Evolutionary conservation across 805 yeast genomes (phyloP).

Genomic region (Kodamaea restingae): DNA sequence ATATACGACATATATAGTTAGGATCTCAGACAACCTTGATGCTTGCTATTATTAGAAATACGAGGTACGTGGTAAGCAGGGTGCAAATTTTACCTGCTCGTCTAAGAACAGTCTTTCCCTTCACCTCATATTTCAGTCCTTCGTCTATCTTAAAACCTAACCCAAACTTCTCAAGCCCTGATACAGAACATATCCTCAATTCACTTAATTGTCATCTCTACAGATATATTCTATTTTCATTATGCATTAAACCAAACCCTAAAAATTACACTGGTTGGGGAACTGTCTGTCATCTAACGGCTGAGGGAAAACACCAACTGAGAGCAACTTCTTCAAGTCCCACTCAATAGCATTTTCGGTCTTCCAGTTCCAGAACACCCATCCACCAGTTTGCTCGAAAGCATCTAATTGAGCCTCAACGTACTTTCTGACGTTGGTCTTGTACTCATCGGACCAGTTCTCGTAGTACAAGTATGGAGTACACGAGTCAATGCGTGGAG

Average conservation of each 20-base stretch:
- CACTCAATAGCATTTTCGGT: slow-evolving; percentile 81
- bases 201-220: too few species aligned
- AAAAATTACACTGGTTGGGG: slow-evolving; percentile 60
- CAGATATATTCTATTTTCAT: background rate
- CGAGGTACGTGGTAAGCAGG: too few species aligned
- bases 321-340: slow-evolving; percentile 66
- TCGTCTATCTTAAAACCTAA: too few species aligned
- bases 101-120: too few species aligned
- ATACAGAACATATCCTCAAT: too few species aligned
- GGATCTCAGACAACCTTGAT: too few species aligned
- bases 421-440: slow-evolving; percentile 57
- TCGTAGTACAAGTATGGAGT: slow-evolving; percentile 22
- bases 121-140: too few species aligned
- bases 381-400: slow-evolving; percentile 65
- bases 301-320: slow-evolving; percentile 68
- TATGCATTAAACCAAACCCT: slow-evolving; percentile 6
- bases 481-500: slow-evolving; percentile 61
- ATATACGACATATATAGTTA: too few species aligned
- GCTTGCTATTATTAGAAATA: too few species aligned
- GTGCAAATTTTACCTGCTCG: too few species aligned
- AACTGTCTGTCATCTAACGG: slow-evolving; percentile 68
- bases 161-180: too few species aligned
- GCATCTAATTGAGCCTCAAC: slow-evolving; percentile 93
- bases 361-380: slow-evolving; percentile 95
- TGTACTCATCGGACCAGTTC: slow-evolving; percentile 59